Evolutionary conservation across 768 basidiomycete species (phyloP), one percentile per base, ranked within the genome.

Genomic region (Pulveroboletus ravenelii): DNA sequence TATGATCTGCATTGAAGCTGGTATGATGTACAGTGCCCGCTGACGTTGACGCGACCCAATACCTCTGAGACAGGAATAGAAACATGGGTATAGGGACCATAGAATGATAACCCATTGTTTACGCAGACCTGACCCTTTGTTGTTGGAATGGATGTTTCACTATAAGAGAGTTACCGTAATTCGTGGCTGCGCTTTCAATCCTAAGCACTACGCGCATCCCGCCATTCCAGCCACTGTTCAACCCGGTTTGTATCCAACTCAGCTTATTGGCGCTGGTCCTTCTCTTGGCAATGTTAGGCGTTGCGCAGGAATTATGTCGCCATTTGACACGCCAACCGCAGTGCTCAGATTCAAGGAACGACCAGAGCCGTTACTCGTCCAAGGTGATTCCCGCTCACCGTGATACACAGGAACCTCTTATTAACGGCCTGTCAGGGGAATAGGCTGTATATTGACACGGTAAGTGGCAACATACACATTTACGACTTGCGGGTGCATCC

Each of bases 361-460:
- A 41, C 54, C 68, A 7, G 63, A 71, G 45, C 60, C 69, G n/a
- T 51, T 73, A 15, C 59, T 65, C 7, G 53, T 57, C 20, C 65
- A 67, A 45, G 69, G 69, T 65, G 44, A 48, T 17, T 38, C 20
- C 14, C 25, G 35, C 10, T 44, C 43, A 17, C 20, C 32, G 18
- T 27, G 14, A 23, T 27, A 17, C 47, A 35, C 15, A 10, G 4
- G 18, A 29, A n/a, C 46, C 18, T 20, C 48, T 45, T 46, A 35
- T 38, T 50, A 17, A 55, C 27, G 1, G 3, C 6, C 20, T 35
- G 3, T 34, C 29, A 58, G 85, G 83, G 75, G 27, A 76, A 79
- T 61, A 72, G 73, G 56, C 62, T 89, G 18, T 90, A 85, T 58
- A 58, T 87, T 49, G 84, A 84, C 14, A 82, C 83, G n/a, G 70